These are phyloP conservation scores for Pythium dissotocum DNA, from an alignment of 352 stramenopile species.

Conservation along the genomic window DNA sequence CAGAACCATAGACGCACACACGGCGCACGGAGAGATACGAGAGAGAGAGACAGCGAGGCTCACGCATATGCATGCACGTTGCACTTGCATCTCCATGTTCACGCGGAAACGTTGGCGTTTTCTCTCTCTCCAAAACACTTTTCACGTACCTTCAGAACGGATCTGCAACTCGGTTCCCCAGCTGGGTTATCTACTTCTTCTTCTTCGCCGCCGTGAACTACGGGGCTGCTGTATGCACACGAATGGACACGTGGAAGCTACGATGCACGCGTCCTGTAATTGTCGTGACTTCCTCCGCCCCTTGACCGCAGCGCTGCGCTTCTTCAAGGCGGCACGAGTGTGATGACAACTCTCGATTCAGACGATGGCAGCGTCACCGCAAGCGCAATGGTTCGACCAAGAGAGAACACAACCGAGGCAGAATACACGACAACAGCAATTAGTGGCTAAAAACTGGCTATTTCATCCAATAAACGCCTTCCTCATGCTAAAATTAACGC, in stretches of 20 bases:
- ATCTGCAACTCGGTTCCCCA: conserved; percentile 4
- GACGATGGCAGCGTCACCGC: conserved; percentile 28
- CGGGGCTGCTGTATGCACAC: conserved; percentile 1
- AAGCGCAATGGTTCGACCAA: conserved; percentile 23
- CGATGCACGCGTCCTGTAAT: neutral
- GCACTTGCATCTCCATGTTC: conserved; percentile 5
- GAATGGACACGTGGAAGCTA: neutral
- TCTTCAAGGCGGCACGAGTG: conserved; percentile 12
- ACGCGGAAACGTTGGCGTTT: neutral
- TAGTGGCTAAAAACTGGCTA: conserved; percentile 20
- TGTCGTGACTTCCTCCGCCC: neutral
- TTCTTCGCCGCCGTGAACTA: conserved; percentile 1
- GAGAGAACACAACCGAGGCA: conserved; percentile 21
- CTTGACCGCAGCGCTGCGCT: conserved; percentile 5
- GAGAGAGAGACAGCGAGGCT: neutral
- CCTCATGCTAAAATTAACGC: conserved; percentile 16
- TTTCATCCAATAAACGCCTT: conserved; percentile 18
- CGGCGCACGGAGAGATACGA: neutral
- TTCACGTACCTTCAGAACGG: conserved; percentile 2
- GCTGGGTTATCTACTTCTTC: conserved; percentile 4
- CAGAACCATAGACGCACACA: neutral
- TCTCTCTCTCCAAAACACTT: neutral
- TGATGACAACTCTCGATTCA: conserved; percentile 21
- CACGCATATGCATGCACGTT: neutral
- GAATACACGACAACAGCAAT: conserved; percentile 12